Evolutionary conservation across 164 flowering plant genomes (phyloP), one percentile per base, ranked within the genome.

Genomic region (Platanus orientalis): DNA sequence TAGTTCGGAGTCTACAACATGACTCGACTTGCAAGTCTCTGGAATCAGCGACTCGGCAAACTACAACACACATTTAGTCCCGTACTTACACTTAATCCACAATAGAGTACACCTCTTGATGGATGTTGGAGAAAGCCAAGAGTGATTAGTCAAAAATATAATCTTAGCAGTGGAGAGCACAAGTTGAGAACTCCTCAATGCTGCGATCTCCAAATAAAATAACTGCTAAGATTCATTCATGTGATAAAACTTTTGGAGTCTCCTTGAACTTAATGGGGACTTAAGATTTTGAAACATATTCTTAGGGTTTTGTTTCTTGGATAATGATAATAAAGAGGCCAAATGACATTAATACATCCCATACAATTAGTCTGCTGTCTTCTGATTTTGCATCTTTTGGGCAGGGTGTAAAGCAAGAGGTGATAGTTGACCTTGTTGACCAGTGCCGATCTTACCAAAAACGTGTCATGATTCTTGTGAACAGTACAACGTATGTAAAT

Each of bases 341-440:
- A 45, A 24, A 40, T 42, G 25, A 25, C n/a, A 39, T 42, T 21
- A 58, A 7, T 58, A 34, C 50, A 34, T 55, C 5, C 7, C 16
- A 52, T 34, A 26, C 17, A 27, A 2, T 51, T 24, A 28, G 7
- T 62, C 27, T 20, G 27, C 30, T 44, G 52, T 61, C 56, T 67
- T 49, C 54, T 72, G 20, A 17, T 57, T 63, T 25, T 68, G 40
- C 2, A 61, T 71, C 24, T 64, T 36, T 16, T 56, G 75, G 68
- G 68, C 81, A 93, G 98, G 88, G 82, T 61, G 65, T 89, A 60
- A 85, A 89, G 72, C 75, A 93, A 63, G 98, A 93, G 69, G 62
- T 93, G 58, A 84, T 93, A 59, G 86, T 89, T 73, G 98, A 93
- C 75, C 88, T 93, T 66, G 96, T 85, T 65, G 98, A 93, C 6